A percentile compares a stretch with the other conserved stretches of the same genome.
Evolutionary conservation across 1,284 basidiomycete species (phyloP).

Genomic region (Pseudozyma sp.): DNA sequence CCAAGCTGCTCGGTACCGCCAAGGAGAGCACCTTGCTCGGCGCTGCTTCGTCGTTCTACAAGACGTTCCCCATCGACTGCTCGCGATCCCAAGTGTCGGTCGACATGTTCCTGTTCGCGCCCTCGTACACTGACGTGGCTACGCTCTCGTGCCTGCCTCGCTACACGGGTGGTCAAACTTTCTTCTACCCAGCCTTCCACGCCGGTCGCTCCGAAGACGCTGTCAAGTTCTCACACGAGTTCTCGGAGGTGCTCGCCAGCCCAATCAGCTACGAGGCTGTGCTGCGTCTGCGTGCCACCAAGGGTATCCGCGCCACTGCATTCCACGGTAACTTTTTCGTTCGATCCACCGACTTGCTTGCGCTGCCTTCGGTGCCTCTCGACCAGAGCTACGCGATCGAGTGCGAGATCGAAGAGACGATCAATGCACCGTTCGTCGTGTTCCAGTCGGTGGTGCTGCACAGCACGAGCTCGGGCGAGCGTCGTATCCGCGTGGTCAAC

Average conservation of each 20-base stretch:
- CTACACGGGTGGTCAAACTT: conserved; percentile 97
- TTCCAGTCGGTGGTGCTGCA: conserved; percentile 96
- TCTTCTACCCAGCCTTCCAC: conserved; percentile 98
- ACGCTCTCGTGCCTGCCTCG: conserved; percentile 90
- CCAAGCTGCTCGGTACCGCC: conserved; percentile 91
- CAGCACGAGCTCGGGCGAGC: conserved; percentile 95
- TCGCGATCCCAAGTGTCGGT: conserved; percentile 96
- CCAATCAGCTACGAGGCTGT: conserved; percentile 97
- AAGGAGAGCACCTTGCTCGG: conserved; percentile 75
- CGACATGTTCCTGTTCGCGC: conserved; percentile 98
- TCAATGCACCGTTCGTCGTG: conserved; percentile 91
- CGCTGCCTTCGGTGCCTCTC: conserved; percentile 94
- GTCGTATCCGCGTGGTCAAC: conserved; percentile 94
- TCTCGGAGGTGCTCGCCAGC: conserved; percentile 89
- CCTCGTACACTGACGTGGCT: conserved; percentile 94
- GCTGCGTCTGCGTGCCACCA: conserved; percentile 87
- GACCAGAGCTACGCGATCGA: conserved; percentile 98
- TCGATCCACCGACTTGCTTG: conserved; percentile 93
- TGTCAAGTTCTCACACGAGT: conserved; percentile 96
- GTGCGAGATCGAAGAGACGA: conserved; percentile 94
- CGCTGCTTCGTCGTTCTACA: conserved; percentile 89
- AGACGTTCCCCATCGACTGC: conserved; percentile 98
- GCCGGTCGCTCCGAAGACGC: conserved; percentile 93
- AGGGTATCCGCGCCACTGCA: conserved; percentile 91
- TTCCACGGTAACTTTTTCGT: conserved; percentile 99